phyloP scores from a whole-genome alignment of 176 grass and related monocot species.

The Musa schizocarpa region DNA sequence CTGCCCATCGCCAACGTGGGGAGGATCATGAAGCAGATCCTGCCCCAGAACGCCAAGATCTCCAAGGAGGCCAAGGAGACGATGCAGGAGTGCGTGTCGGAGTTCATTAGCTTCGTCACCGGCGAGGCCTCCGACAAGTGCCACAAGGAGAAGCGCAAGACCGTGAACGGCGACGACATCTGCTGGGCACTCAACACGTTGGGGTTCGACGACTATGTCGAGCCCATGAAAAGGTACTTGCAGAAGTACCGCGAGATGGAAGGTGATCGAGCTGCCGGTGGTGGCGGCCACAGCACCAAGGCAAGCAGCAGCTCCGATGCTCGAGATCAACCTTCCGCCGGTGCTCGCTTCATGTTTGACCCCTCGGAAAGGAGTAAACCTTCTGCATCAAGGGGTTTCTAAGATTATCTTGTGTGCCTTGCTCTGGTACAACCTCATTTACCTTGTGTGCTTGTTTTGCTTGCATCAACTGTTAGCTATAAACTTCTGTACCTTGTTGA shows the following conservation, averaged over 20 bases:
- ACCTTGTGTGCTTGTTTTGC: not conserved
- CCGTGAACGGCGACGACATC: constrained; percentile 18
- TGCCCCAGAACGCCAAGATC: constrained; percentile 52
- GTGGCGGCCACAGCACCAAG: not conserved
- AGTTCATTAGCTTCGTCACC: constrained; percentile 78
- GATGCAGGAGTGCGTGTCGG: constrained; percentile 69
- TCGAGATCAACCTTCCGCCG: not conserved
- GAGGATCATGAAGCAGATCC: constrained; percentile 20
- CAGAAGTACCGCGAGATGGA: constrained; percentile 6
- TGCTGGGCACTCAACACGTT: constrained; percentile 13
- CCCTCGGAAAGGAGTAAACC: not conserved
- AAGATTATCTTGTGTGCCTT: not conserved
- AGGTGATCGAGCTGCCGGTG: not conserved
- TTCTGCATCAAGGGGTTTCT: not conserved
- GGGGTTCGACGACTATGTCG: constrained; percentile 10
- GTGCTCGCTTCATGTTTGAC: not conserved
- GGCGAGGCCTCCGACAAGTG: constrained; percentile 35
- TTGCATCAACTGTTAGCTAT: not conserved
- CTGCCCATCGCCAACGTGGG: constrained; percentile 18
- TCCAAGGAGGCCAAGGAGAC: constrained; percentile 75
- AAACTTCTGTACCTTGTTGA: no score
- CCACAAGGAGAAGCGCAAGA: constrained; percentile 20
- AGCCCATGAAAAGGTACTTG: constrained; percentile 12
- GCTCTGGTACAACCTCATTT: not conserved
- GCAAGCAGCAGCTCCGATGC: not conserved